Conservation (phyloP, 1,284 basidiomycete genomes). For the Apiotrichum domesticum region DNA sequence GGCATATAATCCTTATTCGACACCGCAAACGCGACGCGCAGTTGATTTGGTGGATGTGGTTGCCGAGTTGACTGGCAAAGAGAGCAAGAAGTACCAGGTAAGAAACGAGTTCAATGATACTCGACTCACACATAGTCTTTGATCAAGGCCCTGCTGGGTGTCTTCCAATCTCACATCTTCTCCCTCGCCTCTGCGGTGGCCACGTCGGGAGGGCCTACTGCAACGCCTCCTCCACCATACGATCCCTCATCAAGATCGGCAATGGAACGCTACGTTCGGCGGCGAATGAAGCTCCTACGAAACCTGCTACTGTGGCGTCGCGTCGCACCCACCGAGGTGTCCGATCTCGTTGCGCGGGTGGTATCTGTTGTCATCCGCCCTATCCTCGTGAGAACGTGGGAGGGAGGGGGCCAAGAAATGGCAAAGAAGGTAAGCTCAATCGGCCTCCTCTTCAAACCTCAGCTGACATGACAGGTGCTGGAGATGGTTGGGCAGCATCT, state of each 20-base stretch:
- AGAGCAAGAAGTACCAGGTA: conserved; percentile 62
- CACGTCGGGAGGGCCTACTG: conserved; percentile 24
- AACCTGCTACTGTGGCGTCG: conserved; percentile 72
- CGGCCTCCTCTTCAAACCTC: neutral
- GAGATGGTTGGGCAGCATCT: conserved; percentile 15
- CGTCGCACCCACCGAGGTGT: conserved; percentile 59
- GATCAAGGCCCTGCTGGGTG: conserved; percentile 57
- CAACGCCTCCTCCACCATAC: conserved; percentile 54
- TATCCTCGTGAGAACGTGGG: conserved; percentile 73
- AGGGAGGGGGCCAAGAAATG: conserved; percentile 67
- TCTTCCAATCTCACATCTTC: conserved; percentile 58
- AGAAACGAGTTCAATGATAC: conserved; percentile 18
- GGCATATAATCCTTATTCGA: conserved; percentile 74
- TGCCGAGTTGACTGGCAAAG: conserved; percentile 65
- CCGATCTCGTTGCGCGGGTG: conserved; percentile 56
- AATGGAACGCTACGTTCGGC: conserved; percentile 61
- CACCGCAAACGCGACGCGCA: conserved; percentile 58
- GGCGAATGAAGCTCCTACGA: conserved; percentile 65
- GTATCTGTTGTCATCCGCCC: conserved; percentile 60
- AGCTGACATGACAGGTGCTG: conserved; percentile 18
- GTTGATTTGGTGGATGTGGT: conserved; percentile 75
- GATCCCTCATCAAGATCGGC: conserved; percentile 70
- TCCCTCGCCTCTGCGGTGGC: conserved; percentile 50
- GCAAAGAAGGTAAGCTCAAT: conserved; percentile 55
- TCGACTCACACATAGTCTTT: conserved; percentile 53